Conservation (phyloP, 2,329 filamentous ascomycete genomes). For the Fragosphaeria purpurea region DNA sequence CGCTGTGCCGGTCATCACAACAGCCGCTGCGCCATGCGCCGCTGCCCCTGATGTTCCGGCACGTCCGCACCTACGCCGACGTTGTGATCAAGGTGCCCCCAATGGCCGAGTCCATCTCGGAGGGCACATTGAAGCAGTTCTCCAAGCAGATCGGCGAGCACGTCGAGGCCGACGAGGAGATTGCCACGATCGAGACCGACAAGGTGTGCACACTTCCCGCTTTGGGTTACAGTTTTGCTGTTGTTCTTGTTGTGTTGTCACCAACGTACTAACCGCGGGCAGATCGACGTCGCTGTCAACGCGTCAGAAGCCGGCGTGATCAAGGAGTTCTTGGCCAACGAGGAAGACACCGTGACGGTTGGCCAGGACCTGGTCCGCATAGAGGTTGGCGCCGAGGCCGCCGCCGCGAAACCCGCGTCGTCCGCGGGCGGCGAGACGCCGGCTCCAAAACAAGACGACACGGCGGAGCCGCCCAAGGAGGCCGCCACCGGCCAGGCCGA, state of each 20-base stretch:
- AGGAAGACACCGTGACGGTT: slow-evolving; percentile 91
- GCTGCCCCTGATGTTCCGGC: slow-evolving; percentile 42
- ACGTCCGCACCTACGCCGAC: slow-evolving; percentile 61
- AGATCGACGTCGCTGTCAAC: slow-evolving; percentile 97
- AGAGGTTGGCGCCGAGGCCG: slow-evolving; percentile 58
- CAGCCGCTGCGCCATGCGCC: slow-evolving; percentile 34
- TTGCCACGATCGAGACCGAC: slow-evolving; percentile 97
- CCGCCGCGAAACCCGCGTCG: slow-evolving; percentile 33
- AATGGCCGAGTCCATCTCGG: slow-evolving; percentile 98
- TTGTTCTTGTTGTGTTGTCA: background rate
- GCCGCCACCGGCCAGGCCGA: slow-evolving; percentile 4
- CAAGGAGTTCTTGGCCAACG: slow-evolving; percentile 81
- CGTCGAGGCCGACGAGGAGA: slow-evolving; percentile 92
- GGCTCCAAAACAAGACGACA: slow-evolving; percentile 35
- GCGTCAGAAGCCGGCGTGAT: slow-evolving; percentile 83
- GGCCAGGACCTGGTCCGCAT: slow-evolving; percentile 84
- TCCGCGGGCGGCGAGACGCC: slow-evolving; percentile 15
- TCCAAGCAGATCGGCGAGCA: slow-evolving; percentile 86
- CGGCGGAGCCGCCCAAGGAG: slow-evolving; percentile 20
- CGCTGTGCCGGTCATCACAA: slow-evolving; percentile 24
- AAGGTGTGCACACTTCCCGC: slow-evolving; percentile 51
- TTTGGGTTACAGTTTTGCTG: background rate
- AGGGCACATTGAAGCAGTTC: slow-evolving; percentile 94
- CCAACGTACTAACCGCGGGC: no score
- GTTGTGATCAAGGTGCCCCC: slow-evolving; percentile 85